Evolutionary conservation across 257 asterid species (phyloP).

Genomic region (Solanum virginianum): DNA sequence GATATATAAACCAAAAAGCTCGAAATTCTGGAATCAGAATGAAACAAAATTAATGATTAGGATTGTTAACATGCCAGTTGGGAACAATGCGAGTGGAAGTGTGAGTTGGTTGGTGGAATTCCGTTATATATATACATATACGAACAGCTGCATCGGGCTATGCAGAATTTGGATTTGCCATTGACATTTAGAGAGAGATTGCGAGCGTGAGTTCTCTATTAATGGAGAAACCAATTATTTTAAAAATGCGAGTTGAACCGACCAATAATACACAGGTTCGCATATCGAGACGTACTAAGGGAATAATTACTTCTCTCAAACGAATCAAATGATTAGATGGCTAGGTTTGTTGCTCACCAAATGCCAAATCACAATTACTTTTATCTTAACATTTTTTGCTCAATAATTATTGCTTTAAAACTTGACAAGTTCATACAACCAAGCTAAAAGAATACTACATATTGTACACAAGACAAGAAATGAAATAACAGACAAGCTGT

Average conservation of each 20-base stretch:
- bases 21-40: neutral
- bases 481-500: too few relatives aligned
- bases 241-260: neutral
- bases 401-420: too few relatives aligned
- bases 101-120: neutral
- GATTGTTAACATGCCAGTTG: neutral
- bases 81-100: neutral
- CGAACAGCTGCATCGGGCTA: neutral
- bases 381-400: too few relatives aligned
- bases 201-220: neutral
- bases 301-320: neutral
- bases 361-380: neutral
- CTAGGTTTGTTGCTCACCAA: neutral
- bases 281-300: neutral
- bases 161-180: neutral
- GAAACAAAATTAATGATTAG: neutral
- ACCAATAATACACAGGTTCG: neutral
- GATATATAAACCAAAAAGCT: neutral
- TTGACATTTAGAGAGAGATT: neutral
- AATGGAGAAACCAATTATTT: neutral
- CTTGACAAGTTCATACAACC: too few relatives aligned
- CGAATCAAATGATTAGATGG: neutral
- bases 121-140: neutral
- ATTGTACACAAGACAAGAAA: too few relatives aligned
- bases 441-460: too few relatives aligned